These are phyloP conservation scores for Purpureocillium takamizusanense DNA, from an alignment of 2,329 filamentous ascomycete genomes.

Conservation along the genomic window DNA sequence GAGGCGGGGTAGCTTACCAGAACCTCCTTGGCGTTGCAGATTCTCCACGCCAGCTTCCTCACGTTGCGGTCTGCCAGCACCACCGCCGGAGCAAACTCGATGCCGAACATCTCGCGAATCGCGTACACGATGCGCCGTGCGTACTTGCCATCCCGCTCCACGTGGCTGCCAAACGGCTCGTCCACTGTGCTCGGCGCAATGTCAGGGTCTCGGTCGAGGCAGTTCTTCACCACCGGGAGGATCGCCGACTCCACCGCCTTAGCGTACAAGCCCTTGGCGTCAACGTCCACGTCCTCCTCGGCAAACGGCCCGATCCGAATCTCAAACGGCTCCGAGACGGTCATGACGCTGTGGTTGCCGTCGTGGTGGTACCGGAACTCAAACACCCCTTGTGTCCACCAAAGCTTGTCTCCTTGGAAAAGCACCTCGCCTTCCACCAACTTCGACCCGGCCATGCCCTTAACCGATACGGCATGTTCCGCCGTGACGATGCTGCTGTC, in stretches of 20 bases:
- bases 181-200: constrained; percentile 74
- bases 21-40: constrained; percentile 93
- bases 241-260: constrained; percentile 67
- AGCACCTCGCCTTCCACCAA: constrained; percentile 72
- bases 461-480: constrained; percentile 49
- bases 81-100: constrained; percentile 89
- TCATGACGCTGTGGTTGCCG: constrained; percentile 87
- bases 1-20: constrained; percentile 51
- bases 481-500: constrained; percentile 68
- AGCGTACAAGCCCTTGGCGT: constrained; percentile 53
- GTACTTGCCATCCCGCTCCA: constrained; percentile 83
- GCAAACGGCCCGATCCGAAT: constrained; percentile 76
- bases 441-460: constrained; percentile 43
- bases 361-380: constrained; percentile 97
- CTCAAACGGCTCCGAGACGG: constrained; percentile 88
- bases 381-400: constrained; percentile 94
- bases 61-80: constrained; percentile 89
- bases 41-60: constrained; percentile 83
- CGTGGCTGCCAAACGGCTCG: constrained; percentile 75
- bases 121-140: constrained; percentile 87
- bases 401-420: constrained; percentile 88
- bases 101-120: constrained; percentile 92
- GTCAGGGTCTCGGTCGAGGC: constrained; percentile 83
- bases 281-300: constrained; percentile 57
- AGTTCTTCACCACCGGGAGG: constrained; percentile 79